These are phyloP conservation scores for Elsinoe arachidis DNA, from an alignment of 2,329 filamentous ascomycete species.

Conservation along the genomic window DNA sequence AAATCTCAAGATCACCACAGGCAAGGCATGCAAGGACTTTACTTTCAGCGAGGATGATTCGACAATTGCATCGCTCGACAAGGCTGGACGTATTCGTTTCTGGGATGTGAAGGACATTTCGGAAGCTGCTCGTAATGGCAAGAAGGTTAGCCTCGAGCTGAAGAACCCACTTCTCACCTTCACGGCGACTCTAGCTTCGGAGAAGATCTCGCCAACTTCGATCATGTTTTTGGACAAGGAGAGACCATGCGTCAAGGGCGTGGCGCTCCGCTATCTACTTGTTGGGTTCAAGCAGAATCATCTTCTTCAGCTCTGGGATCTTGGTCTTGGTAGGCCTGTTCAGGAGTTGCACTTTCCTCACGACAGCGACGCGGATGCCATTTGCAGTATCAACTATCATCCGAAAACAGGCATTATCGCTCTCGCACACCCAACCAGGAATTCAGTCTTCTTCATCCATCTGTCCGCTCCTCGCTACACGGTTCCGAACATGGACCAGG, in stretches of 20 bases:
- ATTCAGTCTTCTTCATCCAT: constrained; percentile 95
- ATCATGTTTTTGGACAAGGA: constrained; percentile 94
- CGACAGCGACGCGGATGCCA: constrained; percentile 91
- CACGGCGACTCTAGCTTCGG: constrained; percentile 73
- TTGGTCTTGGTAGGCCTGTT: constrained; percentile 87
- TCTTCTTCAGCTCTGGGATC: constrained; percentile 95
- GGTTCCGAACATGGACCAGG: constrained; percentile 70
- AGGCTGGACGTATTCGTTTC: constrained; percentile 92
- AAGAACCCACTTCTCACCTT: constrained; percentile 80
- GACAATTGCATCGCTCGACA: constrained; percentile 89
- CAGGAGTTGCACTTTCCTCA: constrained; percentile 96
- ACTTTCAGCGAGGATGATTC: constrained; percentile 95
- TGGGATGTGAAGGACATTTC: constrained; percentile 87
- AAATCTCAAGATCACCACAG: constrained; percentile 86
- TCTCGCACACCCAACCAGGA: constrained; percentile 90
- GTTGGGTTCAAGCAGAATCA: constrained; percentile 99
- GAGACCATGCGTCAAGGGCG: constrained; percentile 81
- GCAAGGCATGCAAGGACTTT: constrained; percentile 97
- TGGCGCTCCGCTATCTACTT: constrained; percentile 87
- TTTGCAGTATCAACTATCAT: constrained; percentile 94
- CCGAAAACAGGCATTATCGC: constrained; percentile 86
- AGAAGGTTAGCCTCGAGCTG: constrained; percentile 57
- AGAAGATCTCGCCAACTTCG: constrained; percentile 95
- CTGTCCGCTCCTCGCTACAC: constrained; percentile 90
- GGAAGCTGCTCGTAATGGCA: constrained; percentile 35